Conservation (phyloP, 208 protist species). For the Acanthamoeba lenticulata region DNA sequence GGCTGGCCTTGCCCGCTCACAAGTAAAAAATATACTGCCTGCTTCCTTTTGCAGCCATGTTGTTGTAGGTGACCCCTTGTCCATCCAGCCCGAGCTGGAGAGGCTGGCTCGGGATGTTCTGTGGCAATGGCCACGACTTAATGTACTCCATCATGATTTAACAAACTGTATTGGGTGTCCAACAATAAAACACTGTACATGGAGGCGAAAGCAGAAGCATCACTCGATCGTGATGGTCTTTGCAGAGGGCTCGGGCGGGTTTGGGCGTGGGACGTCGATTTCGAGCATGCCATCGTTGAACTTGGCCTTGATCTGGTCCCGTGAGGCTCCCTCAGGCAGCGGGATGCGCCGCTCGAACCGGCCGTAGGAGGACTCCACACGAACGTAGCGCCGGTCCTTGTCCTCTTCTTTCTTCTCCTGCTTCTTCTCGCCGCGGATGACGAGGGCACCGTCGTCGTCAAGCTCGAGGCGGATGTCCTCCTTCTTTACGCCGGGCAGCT, state of each 20-base stretch:
- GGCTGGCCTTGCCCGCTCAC: no score
- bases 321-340: not conserved
- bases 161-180: no score
- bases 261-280: not conserved
- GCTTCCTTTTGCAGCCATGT: no score
- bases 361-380: not conserved
- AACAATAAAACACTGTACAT: no score
- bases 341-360: constrained; percentile 8
- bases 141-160: no score
- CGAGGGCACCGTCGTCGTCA: not conserved
- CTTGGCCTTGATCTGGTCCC: constrained; percentile 46
- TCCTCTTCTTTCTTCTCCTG: constrained; percentile 68
- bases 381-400: not conserved
- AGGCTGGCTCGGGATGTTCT: no score
- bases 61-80: no score
- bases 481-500: constrained; percentile 65
- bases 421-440: constrained; percentile 34
- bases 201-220: no score
- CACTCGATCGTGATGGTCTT: constrained; percentile 18
- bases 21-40: no score
- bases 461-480: constrained; percentile 3
- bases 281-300: constrained; percentile 58
- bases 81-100: no score
- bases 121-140: no score
- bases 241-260: not conserved